Conservation (phyloP, 2,329 filamentous ascomycete genomes). For the Epichloe coenophiala region DNA sequence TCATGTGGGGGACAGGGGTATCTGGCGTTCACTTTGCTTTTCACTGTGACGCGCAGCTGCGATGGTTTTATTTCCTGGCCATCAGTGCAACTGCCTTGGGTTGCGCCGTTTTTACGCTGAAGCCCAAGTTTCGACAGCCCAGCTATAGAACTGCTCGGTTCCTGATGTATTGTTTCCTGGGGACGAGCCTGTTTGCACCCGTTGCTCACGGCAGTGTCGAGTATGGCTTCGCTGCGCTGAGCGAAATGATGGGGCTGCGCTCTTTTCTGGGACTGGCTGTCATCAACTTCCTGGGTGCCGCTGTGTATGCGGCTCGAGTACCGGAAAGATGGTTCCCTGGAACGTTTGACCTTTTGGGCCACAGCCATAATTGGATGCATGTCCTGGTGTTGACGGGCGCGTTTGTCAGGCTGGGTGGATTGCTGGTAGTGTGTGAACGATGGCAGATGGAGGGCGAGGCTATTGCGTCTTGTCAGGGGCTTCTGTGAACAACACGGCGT, state of each 20-base stretch:
- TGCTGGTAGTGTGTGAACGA: slow-evolving; percentile 3
- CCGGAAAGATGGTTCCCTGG: slow-evolving; percentile 18
- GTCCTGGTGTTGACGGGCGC: slow-evolving; percentile 11
- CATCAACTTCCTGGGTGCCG: slow-evolving; percentile 16
- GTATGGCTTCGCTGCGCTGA: slow-evolving; percentile 9
- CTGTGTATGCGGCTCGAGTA: slow-evolving; percentile 7
- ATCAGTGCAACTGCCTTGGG: slow-evolving; percentile 12
- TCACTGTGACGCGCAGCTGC: slow-evolving; percentile 9
- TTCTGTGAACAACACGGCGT: not conserved
- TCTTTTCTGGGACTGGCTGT: slow-evolving; percentile 15
- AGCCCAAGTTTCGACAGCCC: slow-evolving; percentile 13
- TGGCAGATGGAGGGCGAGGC: slow-evolving; percentile 5
- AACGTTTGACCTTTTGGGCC: slow-evolving; percentile 13
- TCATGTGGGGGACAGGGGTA: slow-evolving; percentile 9
- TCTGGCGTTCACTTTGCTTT: slow-evolving; percentile 15
- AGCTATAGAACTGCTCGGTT: slow-evolving; percentile 12
- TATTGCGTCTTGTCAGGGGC: not conserved
- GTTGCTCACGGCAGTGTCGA: slow-evolving; percentile 10
- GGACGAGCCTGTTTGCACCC: slow-evolving; percentile 13
- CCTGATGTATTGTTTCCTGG: slow-evolving; percentile 12
- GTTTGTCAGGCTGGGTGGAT: slow-evolving; percentile 9
- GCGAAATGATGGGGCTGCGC: slow-evolving; percentile 11
- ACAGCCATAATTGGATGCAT: slow-evolving; percentile 17
- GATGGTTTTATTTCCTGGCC: slow-evolving; percentile 9
- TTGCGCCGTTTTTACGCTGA: slow-evolving; percentile 14